Base-by-base conservation (phyloP, 805 yeast genomes). In the Danielia oregonensis region DNA sequence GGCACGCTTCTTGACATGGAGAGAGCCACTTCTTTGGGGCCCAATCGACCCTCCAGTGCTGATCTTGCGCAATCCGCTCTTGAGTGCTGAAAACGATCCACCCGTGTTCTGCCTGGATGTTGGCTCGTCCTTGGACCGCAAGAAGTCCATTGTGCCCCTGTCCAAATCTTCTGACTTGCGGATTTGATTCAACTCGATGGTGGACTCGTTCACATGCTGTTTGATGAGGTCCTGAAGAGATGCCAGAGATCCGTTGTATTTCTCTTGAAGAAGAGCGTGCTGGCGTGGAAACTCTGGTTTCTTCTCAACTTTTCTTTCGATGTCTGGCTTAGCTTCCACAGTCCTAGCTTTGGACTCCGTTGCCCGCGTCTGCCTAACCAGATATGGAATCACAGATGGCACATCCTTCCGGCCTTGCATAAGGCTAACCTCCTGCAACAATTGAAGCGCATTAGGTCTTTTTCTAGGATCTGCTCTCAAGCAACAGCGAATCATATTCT, bases 381-480 rank as follows among this genome's bases (percentile, higher is more conserved):
- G 57, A 35, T 58, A 54, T 2, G 73, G 73, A 26, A 65, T 53
- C 57, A 74, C 63, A 38, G 55, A 54, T 1, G 74, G 68, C 25
- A 61, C 41, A 21, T 69, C 69, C 9, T 64, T 51, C 11, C 44
- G 37, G 14, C 74, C 73, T 54, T 77, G 72, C 74, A 84, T 74
- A 32, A 66, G 65, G 40, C 82, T 76, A 5, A 83, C 65, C 54
- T 83, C 89, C 32, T 78, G 85, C 19, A 85, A 56, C 16, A 83
- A 63, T 53, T 84, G 91, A 38, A 75, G 78, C 3, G 80, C 80
- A 40, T 79, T 82, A 6, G 95, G 95, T 50, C 95, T 71, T 37
- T 76, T 67, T 29, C 74, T 65, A 3, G 93, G 93, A 51, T 82
- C 79, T 24, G 70, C 82, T 34, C 78, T 67, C 40, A 85, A 57